Base-by-base conservation (phyloP, 176 grass and related monocot genomes). In the Typha latifolia region DNA sequence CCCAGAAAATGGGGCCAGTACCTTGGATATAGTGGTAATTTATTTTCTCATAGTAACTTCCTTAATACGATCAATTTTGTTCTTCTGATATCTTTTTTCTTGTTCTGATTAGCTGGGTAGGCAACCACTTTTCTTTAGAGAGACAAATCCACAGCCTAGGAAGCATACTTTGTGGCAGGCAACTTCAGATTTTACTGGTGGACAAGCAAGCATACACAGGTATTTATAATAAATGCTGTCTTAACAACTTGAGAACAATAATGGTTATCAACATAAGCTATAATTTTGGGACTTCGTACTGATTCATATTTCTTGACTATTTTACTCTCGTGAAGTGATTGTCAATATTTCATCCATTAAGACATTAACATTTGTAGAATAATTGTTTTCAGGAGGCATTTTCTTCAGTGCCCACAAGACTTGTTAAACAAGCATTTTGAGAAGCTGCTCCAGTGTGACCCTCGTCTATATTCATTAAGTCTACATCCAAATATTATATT, bases 121-220 rank as follows among this genome's bases (percentile, higher is more conserved):
- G 74, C 84, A 75, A 66, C 88, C 88, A 29, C 81, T 91, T 71
- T 84, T 91, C 72, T 91, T 87, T 37, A 78, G 80, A 84, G 88
- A 91, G 82, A 91, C 88, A 1, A 91, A 84, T 69, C 88, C 88
- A 52, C 80, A 86, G 63, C 88, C 88, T 73, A 83, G 88, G 67
- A 91, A 91, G 67, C 88, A 91, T 62, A 91, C 88, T 21, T 76
- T 91, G 62, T 91, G 84, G 88, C 88, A 91, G 76, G 80, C 88
- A 51, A 81, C 88, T 16, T 72, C 88, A 16, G 88, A 91, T 75
- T 91, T 91, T 75, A 91, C 88, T 31, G 63, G 80, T 80, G 88
- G 88, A 21, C 88, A 91, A 62, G 88, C 88, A 78, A 83, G 80
- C 63, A 55, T 79, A 31, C 67, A 91, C 71, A 83, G 88, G 88